Evolutionary conservation across 208 protist genomes (phyloP), one percentile per base, ranked within the genome.

Genomic region (Wallacemonas sp.): DNA sequence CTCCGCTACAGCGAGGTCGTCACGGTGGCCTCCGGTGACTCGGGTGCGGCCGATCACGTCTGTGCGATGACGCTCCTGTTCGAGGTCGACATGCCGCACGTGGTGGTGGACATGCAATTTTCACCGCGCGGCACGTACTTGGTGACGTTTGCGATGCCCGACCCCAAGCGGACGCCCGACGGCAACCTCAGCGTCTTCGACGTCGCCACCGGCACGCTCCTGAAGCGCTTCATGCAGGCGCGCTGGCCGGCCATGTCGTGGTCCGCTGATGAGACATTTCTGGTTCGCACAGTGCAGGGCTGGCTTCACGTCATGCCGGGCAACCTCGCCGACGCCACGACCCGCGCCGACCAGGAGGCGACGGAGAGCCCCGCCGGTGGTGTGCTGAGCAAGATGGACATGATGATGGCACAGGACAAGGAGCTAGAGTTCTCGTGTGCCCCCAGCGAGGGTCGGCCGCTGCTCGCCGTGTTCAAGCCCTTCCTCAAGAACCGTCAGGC

Each of bases 161-260:
- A 95, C 48, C 76, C 77, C 33, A 87, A 84, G 74, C 89, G 86
- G 1, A 82, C 80, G 16, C 79, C 86, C 0, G 85, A 86, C 46
- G 89, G 89, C 14, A 95, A 95, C 71, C 70, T 95, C 71, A 76
- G 76, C 42, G 70, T 95, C 11, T 89, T 90, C 48, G 69, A 84
- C 23, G 63, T 77, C 2, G 59, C 77, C 26, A 84, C 64, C 5
- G 89, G 86, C 12, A 57, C 25, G 50, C 48, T 89, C 38, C 49
- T 95, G 49, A 76, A 79, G 14, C 86, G 84, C 39, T 79, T 76
- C 55, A 81, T 90, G 76, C 89, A 95, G 76, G 84, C 81, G 14
- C 81, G 81, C 26, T 95, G 86, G 89, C 89, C 89, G 39, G 86
- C 86, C 23, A 81, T 93, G 76, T 54, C 81, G 57, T 95, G 89